Evolutionary conservation across 2,329 filamentous ascomycete species (phyloP), one percentile per base, ranked within the genome.

Genomic region (Mycosphaerella sp.): DNA sequence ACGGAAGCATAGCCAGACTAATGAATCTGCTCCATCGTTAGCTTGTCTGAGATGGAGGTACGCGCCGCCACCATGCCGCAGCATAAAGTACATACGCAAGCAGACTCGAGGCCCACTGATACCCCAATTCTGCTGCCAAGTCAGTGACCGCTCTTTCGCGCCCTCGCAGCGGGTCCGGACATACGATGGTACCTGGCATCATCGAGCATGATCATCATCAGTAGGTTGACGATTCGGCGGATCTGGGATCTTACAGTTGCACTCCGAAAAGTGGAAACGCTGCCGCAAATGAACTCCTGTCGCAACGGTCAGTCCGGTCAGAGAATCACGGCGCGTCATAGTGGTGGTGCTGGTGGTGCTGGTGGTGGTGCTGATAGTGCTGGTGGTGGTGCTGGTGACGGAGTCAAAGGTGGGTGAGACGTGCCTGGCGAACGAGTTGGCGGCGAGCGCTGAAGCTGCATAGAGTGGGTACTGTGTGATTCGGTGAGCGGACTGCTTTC

Each of bases 21-120:
- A 78, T 67, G 64, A 77, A 77, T 17, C 57, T 59, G 34, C 34
- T 38, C 34, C 10, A 38, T 38, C 34, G 34, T 38, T 38, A 38
- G 34, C 34, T 38, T 38, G 34, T n/a, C 12, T 38, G 34, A 3
- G 21, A 21, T 21, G 21, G 21, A 21, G 21, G 10, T 38, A 38
- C 34, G 34, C 34, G 12, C 10, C 34, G 12, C 10, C 8, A 38
- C 34, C 6, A 38, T n/a, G 12, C 34, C 34, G 10, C 34, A 21
- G 21, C 21, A 21, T 21, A 21, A 21, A 21, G 6, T 11, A 38
- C 34, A 38, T 38, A 38, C 34, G 34, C 34, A 38, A 38, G 34
- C 36, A 78, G 68, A 14, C 75, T 73, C 52, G 71, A 73, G 50
- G 76, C 76, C 76, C 76, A 78, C 59, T 77, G 75, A 63, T 76